These are phyloP conservation scores for Ogataea nakhonphanomensis DNA, from an alignment of 805 yeast species.

Conservation along the genomic window DNA sequence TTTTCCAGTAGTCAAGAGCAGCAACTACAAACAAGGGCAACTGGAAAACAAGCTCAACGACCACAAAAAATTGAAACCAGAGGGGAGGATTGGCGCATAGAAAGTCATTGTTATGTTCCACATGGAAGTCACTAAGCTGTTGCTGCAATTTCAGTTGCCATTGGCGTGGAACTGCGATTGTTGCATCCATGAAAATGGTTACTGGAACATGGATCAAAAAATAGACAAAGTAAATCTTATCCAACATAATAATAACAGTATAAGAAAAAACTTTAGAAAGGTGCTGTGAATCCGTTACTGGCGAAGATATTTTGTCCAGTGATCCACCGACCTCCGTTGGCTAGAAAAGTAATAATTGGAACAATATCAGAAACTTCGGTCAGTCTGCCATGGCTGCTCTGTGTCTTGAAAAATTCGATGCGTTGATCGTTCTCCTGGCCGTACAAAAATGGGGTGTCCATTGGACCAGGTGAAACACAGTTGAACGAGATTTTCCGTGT, in stretches of 20 bases:
- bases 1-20: constrained; percentile 28
- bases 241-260: constrained; percentile 10
- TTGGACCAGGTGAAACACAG: constrained; percentile 63
- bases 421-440: constrained; percentile 61
- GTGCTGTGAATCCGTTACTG: constrained; percentile 65
- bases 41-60: constrained; percentile 71
- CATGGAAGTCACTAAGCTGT: constrained; percentile 54
- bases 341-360: constrained; percentile 58
- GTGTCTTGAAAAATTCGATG: constrained; percentile 54
- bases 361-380: constrained; percentile 60
- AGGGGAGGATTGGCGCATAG: constrained; percentile 45
- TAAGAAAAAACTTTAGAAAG: constrained; percentile 15
- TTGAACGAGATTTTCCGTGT: constrained; percentile 48
- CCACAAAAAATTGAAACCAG: constrained; percentile 74
- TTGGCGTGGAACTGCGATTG: constrained; percentile 58
- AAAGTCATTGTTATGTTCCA: constrained; percentile 66
- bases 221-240: constrained; percentile 26
- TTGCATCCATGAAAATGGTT: constrained; percentile 71
- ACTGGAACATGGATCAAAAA: constrained; percentile 66
- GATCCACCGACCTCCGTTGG: constrained; percentile 65
- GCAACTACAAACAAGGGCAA: constrained; percentile 68
- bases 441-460: constrained; percentile 65
- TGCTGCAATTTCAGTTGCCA: constrained; percentile 48
- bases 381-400: constrained; percentile 45
- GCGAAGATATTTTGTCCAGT: constrained; percentile 68